Conservation (phyloP, 2,329 filamentous ascomycete species). For the Arachnomyces sp. region DNA sequence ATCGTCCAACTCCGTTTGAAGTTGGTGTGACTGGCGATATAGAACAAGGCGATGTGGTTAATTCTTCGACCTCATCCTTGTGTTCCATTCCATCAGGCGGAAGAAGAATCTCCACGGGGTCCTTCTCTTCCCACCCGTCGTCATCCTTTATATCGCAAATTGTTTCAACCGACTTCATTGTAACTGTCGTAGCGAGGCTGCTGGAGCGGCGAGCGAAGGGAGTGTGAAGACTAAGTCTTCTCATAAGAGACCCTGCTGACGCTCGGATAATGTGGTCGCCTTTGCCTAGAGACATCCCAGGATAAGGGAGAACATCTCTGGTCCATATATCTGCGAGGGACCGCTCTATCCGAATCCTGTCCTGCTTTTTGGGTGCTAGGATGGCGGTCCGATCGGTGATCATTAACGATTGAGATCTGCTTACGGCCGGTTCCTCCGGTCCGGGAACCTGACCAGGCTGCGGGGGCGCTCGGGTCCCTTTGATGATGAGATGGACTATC, state of each 20-base stretch:
- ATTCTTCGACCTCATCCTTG: no score
- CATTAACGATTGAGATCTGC: constrained; percentile 54
- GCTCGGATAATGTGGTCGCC: constrained; percentile 66
- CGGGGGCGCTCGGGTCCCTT: constrained; percentile 12
- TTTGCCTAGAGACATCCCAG: constrained; percentile 64
- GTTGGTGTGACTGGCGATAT: no score
- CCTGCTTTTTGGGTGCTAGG: constrained; percentile 64
- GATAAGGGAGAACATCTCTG: constrained; percentile 69
- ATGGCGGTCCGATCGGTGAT: constrained; percentile 64
- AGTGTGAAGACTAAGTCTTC: constrained; percentile 73
- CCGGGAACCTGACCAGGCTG: constrained; percentile 1
- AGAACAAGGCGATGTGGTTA: no score
- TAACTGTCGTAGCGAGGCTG: constrained; percentile 38
- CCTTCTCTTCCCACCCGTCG: constrained; percentile 2
- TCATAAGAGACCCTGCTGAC: constrained; percentile 79
- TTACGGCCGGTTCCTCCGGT: constrained; percentile 2
- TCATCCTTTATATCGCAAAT: constrained; percentile 6
- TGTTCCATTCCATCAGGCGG: background rate
- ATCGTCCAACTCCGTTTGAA: background rate
- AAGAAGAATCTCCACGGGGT: background rate
- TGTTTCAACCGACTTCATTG: constrained; percentile 9
- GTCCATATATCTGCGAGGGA: constrained; percentile 76
- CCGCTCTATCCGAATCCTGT: constrained; percentile 69
- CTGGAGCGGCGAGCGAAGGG: constrained; percentile 67
- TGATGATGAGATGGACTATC: constrained; percentile 10